Percentiles rank a stretch among this genome's conserved stretches.
Conservation (phyloP, 176 grass and related monocot species). For the Cocos nucifera region DNA sequence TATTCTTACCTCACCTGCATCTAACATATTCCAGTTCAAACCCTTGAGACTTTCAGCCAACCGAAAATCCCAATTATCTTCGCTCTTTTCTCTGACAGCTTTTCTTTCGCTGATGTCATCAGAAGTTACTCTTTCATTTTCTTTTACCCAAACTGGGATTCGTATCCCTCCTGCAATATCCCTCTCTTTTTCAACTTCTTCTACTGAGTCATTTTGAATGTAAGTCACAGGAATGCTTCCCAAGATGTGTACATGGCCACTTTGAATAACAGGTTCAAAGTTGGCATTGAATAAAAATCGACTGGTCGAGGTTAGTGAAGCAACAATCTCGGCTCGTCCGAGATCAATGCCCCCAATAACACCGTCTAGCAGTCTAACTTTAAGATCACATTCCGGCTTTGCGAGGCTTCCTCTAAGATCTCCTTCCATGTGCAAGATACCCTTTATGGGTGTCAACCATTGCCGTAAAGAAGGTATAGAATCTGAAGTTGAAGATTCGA, state of each 20-base stretch:
- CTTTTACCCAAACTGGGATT: constrained; percentile 89
- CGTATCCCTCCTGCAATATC: constrained; percentile 55
- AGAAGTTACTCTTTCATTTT: constrained; percentile 35
- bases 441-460: constrained; percentile 89
- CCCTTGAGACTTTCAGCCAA: constrained; percentile 95
- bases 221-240: constrained; percentile 88
- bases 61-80: constrained; percentile 89
- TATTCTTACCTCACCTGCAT: constrained; percentile 81
- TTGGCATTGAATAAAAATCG: constrained; percentile 92
- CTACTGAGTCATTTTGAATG: constrained; percentile 53
- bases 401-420: constrained; percentile 86
- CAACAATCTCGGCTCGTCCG: constrained; percentile 80
- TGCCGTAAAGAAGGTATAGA: constrained; percentile 90
- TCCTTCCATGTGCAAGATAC: constrained; percentile 98
- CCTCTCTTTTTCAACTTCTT: constrained; percentile 48
- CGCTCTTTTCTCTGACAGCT: constrained; percentile 64
- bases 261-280: constrained; percentile 77
- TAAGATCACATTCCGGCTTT: constrained; percentile 95
- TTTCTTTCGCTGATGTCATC: constrained; percentile 73
- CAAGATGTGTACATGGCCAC: constrained; percentile 94
- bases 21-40: constrained; percentile 86
- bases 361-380: constrained; percentile 92
- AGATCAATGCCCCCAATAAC: constrained; percentile 89
- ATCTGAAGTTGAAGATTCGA: constrained; percentile 85
- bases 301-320: constrained; percentile 77